A percentile compares a stretch with the other conserved stretches of the same genome.
These are phyloP conservation scores for Candida tetrigidarum DNA, from an alignment of 1,139 yeast species.

Conservation along the genomic window DNA sequence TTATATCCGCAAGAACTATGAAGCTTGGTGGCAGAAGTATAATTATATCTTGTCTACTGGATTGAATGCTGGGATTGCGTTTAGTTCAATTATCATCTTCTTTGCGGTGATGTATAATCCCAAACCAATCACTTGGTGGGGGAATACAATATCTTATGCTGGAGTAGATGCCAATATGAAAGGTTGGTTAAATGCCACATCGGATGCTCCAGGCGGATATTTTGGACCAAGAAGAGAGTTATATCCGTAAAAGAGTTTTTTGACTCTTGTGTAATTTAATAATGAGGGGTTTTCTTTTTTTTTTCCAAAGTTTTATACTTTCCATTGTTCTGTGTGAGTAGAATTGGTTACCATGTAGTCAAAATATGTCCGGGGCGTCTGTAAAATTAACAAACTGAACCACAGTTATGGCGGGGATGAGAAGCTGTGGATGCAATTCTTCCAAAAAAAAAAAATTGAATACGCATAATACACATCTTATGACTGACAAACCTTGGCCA, in stretches of 20 bases:
- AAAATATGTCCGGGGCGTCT: too few species aligned
- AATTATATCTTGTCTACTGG: conserved; percentile 56
- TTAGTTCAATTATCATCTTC: conserved; percentile 53
- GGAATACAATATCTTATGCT: conserved; percentile 44
- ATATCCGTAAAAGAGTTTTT: conserved; percentile 40
- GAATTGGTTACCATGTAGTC: too few species aligned
- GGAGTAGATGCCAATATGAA: conserved; percentile 47
- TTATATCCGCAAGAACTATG: conserved; percentile 43
- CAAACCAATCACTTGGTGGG: conserved; percentile 57
- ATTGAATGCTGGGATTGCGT: conserved; percentile 58
- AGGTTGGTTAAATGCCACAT: conserved; percentile 27
- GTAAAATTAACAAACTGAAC: too few species aligned
- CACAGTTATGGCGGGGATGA: too few species aligned
- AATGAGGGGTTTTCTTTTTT: too few species aligned
- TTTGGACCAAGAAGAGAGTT: conserved; percentile 49
- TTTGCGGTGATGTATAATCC: conserved; percentile 53
- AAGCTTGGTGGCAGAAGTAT: conserved; percentile 61
- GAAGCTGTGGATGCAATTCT: too few species aligned
- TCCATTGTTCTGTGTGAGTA: too few species aligned
- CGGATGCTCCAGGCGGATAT: conserved; percentile 42
- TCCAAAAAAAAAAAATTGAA: too few species aligned
- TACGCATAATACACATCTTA: too few species aligned
- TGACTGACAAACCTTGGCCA: too few species aligned
- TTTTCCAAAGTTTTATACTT: too few species aligned
- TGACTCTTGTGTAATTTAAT: too few species aligned